Evolutionary conservation across 2,329 filamentous ascomycete genomes (phyloP).

Genomic region (Monilinia fructicola): DNA sequence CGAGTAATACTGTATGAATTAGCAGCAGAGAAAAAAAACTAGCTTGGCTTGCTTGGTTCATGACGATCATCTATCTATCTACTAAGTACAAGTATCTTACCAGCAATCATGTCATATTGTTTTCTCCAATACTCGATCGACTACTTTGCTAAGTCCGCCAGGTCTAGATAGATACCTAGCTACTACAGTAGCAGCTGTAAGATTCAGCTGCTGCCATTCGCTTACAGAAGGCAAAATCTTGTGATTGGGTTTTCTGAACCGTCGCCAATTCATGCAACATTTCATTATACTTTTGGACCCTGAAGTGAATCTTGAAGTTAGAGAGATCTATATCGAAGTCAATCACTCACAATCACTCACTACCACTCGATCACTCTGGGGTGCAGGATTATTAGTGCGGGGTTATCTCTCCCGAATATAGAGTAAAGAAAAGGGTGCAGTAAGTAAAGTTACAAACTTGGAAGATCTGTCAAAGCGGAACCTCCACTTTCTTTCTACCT

Average conservation of each 20-base stretch:
- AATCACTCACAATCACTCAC: background rate
- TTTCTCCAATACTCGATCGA: too few species aligned
- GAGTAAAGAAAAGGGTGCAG: background rate
- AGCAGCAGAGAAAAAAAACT: too few species aligned
- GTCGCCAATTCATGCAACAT: background rate
- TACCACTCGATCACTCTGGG: background rate
- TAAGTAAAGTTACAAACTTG: background rate
- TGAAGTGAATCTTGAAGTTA: background rate
- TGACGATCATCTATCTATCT: background rate
- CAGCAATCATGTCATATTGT: too few species aligned
- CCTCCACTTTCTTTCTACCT: background rate
- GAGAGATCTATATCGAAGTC: background rate
- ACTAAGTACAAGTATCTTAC: too few species aligned
- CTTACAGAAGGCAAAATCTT: background rate
- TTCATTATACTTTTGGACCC: background rate
- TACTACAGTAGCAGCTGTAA: too few species aligned
- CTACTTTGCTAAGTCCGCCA: too few species aligned
- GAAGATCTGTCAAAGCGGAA: conserved; percentile 18
- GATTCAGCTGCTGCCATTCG: background rate
- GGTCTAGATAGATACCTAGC: too few species aligned
- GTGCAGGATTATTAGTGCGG: conserved; percentile 3
- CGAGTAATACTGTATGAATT: background rate
- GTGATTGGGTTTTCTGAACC: background rate
- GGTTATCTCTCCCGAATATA: background rate
- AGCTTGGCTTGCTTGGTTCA: background rate